phyloP scores from a whole-genome alignment of 257 asterid genomes.

The Nicotiana sylvestris region DNA sequence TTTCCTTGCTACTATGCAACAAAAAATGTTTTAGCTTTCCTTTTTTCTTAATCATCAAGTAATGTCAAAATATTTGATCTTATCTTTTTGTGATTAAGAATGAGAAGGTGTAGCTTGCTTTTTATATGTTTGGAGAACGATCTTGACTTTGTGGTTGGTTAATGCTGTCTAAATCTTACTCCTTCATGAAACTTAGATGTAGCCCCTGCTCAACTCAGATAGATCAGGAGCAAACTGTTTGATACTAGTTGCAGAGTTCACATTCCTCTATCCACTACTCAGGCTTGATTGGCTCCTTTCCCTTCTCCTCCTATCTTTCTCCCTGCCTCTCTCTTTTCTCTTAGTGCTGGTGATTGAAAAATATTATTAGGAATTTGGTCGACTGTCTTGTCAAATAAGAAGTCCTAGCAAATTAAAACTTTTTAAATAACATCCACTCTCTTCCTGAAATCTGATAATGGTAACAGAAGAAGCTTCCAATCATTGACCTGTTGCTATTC shows the following conservation, averaged over 20 bases:
- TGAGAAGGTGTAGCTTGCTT: background rate
- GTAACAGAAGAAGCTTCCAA: background rate
- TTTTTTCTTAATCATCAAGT: background rate
- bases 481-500: background rate
- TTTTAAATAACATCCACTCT: background rate
- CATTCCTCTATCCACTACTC: background rate
- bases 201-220: background rate
- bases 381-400: background rate
- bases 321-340: background rate
- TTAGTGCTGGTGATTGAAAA: background rate
- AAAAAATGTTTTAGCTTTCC: background rate
- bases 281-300: background rate
- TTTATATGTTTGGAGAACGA: background rate
- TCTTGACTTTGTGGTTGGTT: conserved; percentile 1
- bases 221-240: background rate
- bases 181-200: background rate
- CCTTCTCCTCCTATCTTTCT: background rate
- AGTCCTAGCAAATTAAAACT: background rate
- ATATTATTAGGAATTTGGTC: background rate
- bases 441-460: background rate
- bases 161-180: background rate
- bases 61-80: conserved; percentile 1
- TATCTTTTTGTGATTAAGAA: background rate
- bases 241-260: conserved; percentile 3
- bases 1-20: conserved; percentile 8